Evolutionary conservation across 768 basidiomycete genomes (phyloP), one percentile per base, ranked within the genome.

Genomic region (Thelephora aurantiotincta): DNA sequence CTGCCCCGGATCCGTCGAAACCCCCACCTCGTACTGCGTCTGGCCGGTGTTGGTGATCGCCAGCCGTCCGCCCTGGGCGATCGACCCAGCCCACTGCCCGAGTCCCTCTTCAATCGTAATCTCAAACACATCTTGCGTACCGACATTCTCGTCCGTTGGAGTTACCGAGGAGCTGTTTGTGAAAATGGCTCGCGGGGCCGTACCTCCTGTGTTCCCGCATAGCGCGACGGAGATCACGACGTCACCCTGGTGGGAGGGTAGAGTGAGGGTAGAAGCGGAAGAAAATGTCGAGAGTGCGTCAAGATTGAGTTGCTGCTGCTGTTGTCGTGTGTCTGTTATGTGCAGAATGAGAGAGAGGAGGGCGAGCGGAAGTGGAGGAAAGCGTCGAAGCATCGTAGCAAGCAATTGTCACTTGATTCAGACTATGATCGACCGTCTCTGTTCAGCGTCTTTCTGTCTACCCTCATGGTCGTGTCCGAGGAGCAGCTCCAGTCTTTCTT

Each of bases 21-120:
- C 63, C 2, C 71, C 76, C 11, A 86, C 53, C 55, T 87, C 73
- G 49, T 82, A 79, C 0, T 73, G 62, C 22, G 69, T 61, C 41
- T 68, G 59, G 13, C 57, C 60, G 36, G 57, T 56, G 23, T 58
- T 57, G 37, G 71, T 67, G 6, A 82, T 68, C 0, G 71, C 66
- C 20, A 87, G 56, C 18, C 72, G 61, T 1, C 75, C 82, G 1
- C 78, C 80, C 3, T 60, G 54, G 0, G 57, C 50, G 37, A 74
- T 67, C 13, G 53, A 20, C 0, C 77, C 75, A 0, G 65, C 68
- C 70, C 77, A 80, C 26, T 51, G 62, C 3, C 78, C 82, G 14
- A 61, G 59, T 1, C 81, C 82, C 7, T 59, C 48, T 33, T 36
- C 35, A 1, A 80, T 46, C 0, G 44, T 47, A 14, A 84, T 72